Percentiles rank a stretch among this genome's conserved stretches.
Evolutionary conservation across 202 grass and related monocot genomes (phyloP).

Genomic region (Schoenoplectus triqueter): DNA sequence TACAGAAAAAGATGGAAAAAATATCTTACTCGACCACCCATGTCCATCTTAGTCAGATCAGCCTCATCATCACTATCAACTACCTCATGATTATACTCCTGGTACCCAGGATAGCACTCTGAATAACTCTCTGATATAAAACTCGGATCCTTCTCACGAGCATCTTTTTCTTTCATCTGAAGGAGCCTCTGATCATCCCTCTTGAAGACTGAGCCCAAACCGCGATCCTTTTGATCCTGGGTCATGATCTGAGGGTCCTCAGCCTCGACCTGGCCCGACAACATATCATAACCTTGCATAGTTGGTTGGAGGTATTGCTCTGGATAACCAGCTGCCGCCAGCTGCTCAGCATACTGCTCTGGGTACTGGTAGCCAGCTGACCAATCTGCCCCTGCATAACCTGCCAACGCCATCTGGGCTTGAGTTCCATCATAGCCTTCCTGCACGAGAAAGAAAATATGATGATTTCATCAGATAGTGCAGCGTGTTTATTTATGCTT

Average conservation of each 20-base stretch:
- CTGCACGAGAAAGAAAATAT: conserved; percentile 49
- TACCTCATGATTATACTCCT: conserved; percentile 85
- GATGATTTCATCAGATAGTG: conserved; percentile 24
- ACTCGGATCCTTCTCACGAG: conserved; percentile 87
- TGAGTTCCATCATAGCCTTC: conserved; percentile 82
- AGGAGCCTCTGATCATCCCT: conserved; percentile 89
- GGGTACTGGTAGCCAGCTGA: conserved; percentile 68
- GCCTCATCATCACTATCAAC: conserved; percentile 89
- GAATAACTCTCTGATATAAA: conserved; percentile 99
- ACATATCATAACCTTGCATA: conserved; percentile 63
- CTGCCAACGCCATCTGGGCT: conserved; percentile 72
- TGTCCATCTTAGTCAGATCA: conserved; percentile 99
- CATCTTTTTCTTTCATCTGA: conserved; percentile 89
- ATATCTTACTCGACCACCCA: conserved; percentile 91
- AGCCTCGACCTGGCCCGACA: conserved; percentile 52
- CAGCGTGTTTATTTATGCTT: neutral
- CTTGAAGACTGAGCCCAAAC: conserved; percentile 94
- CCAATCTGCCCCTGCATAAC: conserved; percentile 86
- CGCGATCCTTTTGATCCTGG: conserved; percentile 81
- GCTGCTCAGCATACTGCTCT: conserved; percentile 48
- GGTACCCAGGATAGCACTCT: conserved; percentile 97
- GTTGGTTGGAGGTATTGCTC: conserved; percentile 81
- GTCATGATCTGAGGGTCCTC: conserved; percentile 86
- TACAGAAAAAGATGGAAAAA: neutral
- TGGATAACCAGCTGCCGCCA: conserved; percentile 50